These are phyloP conservation scores for Arctium lappa DNA, from an alignment of 129 eudicot genomes.

Conservation along the genomic window DNA sequence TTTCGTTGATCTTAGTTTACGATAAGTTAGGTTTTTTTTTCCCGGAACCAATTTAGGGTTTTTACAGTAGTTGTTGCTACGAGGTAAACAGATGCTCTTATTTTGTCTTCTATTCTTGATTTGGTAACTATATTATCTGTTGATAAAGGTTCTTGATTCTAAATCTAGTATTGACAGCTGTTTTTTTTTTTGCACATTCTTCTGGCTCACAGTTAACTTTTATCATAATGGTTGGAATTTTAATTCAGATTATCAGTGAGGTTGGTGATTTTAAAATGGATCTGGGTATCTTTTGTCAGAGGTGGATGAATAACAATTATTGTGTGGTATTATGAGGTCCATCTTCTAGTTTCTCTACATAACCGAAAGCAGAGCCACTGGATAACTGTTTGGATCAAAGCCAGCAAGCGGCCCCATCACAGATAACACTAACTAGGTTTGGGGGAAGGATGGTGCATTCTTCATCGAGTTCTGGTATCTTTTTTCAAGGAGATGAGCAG, in stretches of 20 bases:
- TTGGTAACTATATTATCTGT: background rate
- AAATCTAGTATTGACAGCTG: background rate
- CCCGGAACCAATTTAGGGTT: conserved; percentile 3
- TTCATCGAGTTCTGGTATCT: conserved; percentile 73
- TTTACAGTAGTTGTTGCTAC: background rate
- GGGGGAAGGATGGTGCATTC: conserved; percentile 56
- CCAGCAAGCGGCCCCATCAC: conserved; percentile 36
- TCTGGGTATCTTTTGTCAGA: background rate
- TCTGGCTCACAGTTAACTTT: background rate
- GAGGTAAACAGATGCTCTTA: background rate
- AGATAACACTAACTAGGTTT: conserved; percentile 58
- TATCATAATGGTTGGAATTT: conserved; percentile 1
- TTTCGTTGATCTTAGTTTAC: background rate
- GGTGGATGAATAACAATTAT: background rate
- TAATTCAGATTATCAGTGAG: background rate
- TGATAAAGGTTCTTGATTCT: conserved; percentile 1
- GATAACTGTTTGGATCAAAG: conserved; percentile 41
- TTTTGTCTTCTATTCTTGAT: conserved; percentile 1
- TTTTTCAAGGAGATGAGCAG: conserved; percentile 71
- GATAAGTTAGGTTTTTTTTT: conserved; percentile 6
- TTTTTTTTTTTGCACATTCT: conserved; percentile 2
- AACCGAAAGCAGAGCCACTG: conserved; percentile 35
- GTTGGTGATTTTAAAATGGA: background rate
- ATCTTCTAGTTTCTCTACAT: background rate
- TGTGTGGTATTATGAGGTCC: background rate